These are phyloP conservation scores for Exophiala calicioides DNA, from an alignment of 2,329 filamentous ascomycete genomes.

Conservation along the genomic window DNA sequence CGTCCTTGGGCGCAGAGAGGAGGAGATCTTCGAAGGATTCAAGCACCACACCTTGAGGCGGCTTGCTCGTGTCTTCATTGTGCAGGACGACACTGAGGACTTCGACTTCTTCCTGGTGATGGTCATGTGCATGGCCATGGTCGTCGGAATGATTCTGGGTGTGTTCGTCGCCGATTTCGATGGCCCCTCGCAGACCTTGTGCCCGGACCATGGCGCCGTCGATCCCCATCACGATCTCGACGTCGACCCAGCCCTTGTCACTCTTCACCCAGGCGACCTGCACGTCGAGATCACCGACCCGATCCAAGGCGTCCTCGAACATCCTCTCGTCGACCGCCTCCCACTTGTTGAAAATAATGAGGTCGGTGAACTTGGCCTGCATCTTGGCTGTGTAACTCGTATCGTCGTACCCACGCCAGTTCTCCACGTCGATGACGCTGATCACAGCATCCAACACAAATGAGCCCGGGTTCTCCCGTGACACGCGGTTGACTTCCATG, in stretches of 20 bases:
- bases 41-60: constrained; percentile 48
- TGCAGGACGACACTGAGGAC: constrained; percentile 74
- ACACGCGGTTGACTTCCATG: constrained; percentile 82
- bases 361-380: constrained; percentile 85
- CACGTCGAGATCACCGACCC: constrained; percentile 77
- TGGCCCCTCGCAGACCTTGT: constrained; percentile 38
- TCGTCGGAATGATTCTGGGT: constrained; percentile 39
- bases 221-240: constrained; percentile 80
- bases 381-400: constrained; percentile 85
- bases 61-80: constrained; percentile 44
- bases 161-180: constrained; percentile 37
- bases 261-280: constrained; percentile 84
- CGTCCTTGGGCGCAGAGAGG: constrained; percentile 81
- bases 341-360: constrained; percentile 94
- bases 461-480: constrained; percentile 57
- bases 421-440: constrained; percentile 89
- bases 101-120: constrained; percentile 85
- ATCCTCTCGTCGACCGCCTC: constrained; percentile 71
- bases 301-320: constrained; percentile 76
- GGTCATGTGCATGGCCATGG: constrained; percentile 47
- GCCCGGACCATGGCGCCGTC: constrained; percentile 69
- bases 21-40: constrained; percentile 62
- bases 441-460: constrained; percentile 86
- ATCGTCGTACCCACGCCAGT: constrained; percentile 91
- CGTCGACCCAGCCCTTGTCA: constrained; percentile 73